Conservation (phyloP, 2,329 filamentous ascomycete species). For the Lasiodiplodia sp. region DNA sequence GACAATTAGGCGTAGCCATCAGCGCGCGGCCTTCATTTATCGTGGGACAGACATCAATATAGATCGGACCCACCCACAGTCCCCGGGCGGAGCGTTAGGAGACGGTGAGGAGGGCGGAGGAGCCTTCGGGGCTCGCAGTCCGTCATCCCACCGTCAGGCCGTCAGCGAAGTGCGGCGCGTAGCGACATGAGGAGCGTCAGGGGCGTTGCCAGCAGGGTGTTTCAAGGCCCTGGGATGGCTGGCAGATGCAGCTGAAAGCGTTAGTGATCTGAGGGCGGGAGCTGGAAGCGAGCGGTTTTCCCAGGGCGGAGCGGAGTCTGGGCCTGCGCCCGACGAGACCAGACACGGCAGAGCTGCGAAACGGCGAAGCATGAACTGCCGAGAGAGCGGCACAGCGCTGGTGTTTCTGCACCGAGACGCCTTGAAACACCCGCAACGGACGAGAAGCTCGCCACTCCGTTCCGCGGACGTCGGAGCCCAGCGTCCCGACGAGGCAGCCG, state of each 20-base stretch:
- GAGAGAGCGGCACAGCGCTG: neutral
- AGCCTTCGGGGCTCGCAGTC: neutral
- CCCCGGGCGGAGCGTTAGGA: conserved; percentile 15
- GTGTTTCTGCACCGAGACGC: neutral
- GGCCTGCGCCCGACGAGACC: neutral
- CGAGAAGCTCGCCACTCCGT: neutral
- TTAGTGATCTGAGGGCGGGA: conserved; percentile 17
- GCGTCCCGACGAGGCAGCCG: neutral
- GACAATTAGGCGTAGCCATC: conserved; percentile 8
- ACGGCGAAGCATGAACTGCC: conserved; percentile 4
- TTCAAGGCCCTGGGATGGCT: conserved; percentile 25
- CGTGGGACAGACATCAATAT: conserved; percentile 1
- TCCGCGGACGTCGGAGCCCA: neutral
- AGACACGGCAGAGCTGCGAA: neutral
- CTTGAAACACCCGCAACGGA: conserved; percentile 6
- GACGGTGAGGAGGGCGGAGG: conserved; percentile 2
- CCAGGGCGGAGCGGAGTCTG: conserved; percentile 20
- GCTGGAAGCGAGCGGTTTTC: conserved; percentile 4
- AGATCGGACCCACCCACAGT: conserved; percentile 2
- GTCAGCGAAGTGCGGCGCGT: neutral
- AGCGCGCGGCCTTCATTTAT: conserved; percentile 13
- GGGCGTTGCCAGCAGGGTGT: conserved; percentile 4
- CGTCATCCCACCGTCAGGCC: conserved; percentile 10
- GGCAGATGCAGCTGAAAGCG: conserved; percentile 10
- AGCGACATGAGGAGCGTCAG: conserved; percentile 11